Evolutionary conservation across 192 early-diverging fungal species (phyloP).

Genomic region (Coemansia aciculifera): DNA sequence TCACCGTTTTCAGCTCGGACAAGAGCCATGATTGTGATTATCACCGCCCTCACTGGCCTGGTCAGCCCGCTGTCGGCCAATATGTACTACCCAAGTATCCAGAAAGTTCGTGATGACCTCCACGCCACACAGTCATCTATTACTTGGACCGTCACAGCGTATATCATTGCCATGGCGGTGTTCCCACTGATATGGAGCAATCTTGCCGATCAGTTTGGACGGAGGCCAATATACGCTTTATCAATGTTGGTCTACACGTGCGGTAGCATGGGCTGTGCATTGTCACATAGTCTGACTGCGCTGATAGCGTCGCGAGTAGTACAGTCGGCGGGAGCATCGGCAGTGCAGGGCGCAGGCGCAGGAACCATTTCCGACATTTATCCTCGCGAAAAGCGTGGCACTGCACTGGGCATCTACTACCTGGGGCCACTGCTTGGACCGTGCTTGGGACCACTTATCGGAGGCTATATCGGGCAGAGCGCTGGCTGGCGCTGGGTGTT

Average conservation of each 20-base stretch:
- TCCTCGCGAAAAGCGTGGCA: conserved; percentile 55
- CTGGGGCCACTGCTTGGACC: conserved; percentile 57
- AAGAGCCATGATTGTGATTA: conserved; percentile 39
- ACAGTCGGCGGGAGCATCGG: conserved; percentile 54
- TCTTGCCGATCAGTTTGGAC: conserved; percentile 55
- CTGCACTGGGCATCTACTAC: conserved; percentile 58
- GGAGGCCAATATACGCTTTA: conserved; percentile 46
- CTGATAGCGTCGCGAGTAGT: conserved; percentile 54
- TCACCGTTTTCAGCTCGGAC: conserved; percentile 36
- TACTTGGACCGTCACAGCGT: conserved; percentile 54
- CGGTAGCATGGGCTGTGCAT: conserved; percentile 54
- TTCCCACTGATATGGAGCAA: conserved; percentile 60
- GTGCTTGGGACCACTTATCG: conserved; percentile 57
- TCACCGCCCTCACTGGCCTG: conserved; percentile 46
- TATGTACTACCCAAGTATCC: conserved; percentile 57
- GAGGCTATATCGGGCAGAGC: conserved; percentile 56
- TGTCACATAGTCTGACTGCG: conserved; percentile 34
- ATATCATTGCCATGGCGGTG: conserved; percentile 53
- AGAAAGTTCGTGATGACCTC: conserved; percentile 42
- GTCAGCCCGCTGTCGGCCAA: conserved; percentile 56
- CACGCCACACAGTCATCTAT: conserved; percentile 34
- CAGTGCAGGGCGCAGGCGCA: conserved; percentile 54
- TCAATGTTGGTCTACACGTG: conserved; percentile 49
- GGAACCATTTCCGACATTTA: conserved; percentile 59
- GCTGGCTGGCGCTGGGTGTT: conserved; percentile 62